Evolutionary conservation across 805 yeast genomes (phyloP).

Genomic region (Pichia cephalocereana): DNA sequence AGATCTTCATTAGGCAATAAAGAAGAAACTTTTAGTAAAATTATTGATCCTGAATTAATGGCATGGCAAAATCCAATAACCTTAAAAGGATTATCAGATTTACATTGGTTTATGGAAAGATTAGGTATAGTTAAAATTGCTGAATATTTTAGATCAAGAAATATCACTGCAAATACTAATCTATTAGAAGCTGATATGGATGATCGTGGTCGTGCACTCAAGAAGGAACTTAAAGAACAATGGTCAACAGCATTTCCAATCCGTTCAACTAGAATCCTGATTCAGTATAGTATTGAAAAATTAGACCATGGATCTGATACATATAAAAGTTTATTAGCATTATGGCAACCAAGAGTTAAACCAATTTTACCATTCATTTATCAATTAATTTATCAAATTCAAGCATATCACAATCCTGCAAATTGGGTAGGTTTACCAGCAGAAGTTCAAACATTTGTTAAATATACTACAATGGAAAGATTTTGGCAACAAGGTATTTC

Average conservation of each 20-base stretch:
- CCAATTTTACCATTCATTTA: slow-evolving; percentile 88
- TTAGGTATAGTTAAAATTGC: slow-evolving; percentile 92
- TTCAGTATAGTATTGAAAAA: slow-evolving; percentile 92
- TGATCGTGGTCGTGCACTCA: slow-evolving; percentile 71
- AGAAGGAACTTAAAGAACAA: slow-evolving; percentile 71
- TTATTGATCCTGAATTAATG: slow-evolving; percentile 86
- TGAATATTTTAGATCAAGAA: slow-evolving; percentile 74
- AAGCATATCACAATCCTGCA: slow-evolving; percentile 87
- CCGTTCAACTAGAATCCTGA: slow-evolving; percentile 87
- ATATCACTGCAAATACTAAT: slow-evolving; percentile 69
- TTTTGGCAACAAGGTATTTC: slow-evolving; percentile 99
- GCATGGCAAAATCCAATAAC: slow-evolving; percentile 94
- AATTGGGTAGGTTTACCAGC: slow-evolving; percentile 85
- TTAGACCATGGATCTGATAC: slow-evolving; percentile 71
- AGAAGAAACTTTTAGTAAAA: slow-evolving; percentile 62
- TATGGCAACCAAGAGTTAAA: slow-evolving; percentile 91
- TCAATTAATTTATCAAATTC: slow-evolving; percentile 80
- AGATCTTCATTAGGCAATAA: slow-evolving; percentile 68
- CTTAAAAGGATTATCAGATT: slow-evolving; percentile 76
- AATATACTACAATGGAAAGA: slow-evolving; percentile 80
- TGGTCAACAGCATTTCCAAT: slow-evolving; percentile 96
- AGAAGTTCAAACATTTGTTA: slow-evolving; percentile 89
- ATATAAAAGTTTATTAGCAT: slow-evolving; percentile 53
- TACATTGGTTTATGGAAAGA: slow-evolving; percentile 98
- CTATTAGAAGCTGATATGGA: slow-evolving; percentile 78